Base-by-base conservation (phyloP, 2,329 filamentous ascomycete genomes). In the Emergomyces orientalis region DNA sequence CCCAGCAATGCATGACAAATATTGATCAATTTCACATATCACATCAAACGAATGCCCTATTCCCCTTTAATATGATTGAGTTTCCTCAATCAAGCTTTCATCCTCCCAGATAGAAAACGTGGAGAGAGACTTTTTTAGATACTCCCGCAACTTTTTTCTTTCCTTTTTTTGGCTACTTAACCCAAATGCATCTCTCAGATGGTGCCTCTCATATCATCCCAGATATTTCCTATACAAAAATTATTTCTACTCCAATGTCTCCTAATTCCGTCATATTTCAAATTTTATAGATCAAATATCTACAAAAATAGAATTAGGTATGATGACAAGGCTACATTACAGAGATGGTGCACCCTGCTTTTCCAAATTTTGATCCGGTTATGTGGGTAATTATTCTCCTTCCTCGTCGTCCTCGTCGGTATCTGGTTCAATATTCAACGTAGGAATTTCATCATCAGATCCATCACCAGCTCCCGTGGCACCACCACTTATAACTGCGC, bases 401-500 rank as follows among this genome's bases (percentile, higher is more conserved):
- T 73, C 70, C 6, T 71, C 71, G 11, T 79, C 77, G 8, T 78
- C 78, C 39, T 79, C 76, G 57, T 78, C 77, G 3, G 77, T 78
- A 65, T 79, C 78, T n/a, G 77, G 67, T 22, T 78, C 78, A n/a
- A 79, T 68, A 63, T 80, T 76, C 49, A 82, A 71, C 37, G 77
- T 74, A 1, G 80, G 80, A 65, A 81, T 75, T 61, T 81, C 80
- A 65, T 79, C 79, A 63, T 79, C 80, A 63, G 76, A 79, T 39
- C 76, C 75, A 59, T 78, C 76, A 34, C 73, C 75, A 22, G 68
- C 67, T 37, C 68, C 66, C 34, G 67, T 66, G 4, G 63, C 45
- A 45, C 62, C 62, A 65, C 65, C 51, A 57, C 39, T 49, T 11
- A 61, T 59, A 39, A 65, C 54, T n/a, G 45, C 22, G 47, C 45